phyloP scores from a whole-genome alignment of 2,329 filamentous ascomycete genomes.

The Colletotrichum caudatum region DNA sequence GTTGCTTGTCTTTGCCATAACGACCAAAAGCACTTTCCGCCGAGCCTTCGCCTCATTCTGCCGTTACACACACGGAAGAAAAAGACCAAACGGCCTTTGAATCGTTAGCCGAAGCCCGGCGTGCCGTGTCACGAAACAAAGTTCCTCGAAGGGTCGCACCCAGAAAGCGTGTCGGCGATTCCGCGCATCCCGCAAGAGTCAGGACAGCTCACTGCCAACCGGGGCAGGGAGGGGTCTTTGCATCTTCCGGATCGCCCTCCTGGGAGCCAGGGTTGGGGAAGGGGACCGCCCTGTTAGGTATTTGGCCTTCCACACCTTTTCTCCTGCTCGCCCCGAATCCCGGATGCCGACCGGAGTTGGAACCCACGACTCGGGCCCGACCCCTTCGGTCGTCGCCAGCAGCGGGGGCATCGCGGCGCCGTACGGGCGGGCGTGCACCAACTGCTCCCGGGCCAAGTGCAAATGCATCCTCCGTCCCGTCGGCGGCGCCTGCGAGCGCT shows the following conservation, averaged over 20 bases:
- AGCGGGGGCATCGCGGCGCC: slow-evolving; percentile 47
- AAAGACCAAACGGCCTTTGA: not conserved
- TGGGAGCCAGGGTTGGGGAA: too few relatives aligned
- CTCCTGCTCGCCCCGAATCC: slow-evolving; percentile 3
- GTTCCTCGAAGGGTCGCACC: not conserved
- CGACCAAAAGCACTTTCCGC: not conserved
- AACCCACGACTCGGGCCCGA: slow-evolving; percentile 24
- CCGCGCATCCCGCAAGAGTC: not conserved
- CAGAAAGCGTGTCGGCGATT: slow-evolving; percentile 12
- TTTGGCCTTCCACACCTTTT: not conserved
- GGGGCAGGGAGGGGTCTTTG: not conserved
- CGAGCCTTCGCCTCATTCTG: not conserved
- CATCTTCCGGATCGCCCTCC: slow-evolving; percentile 13
- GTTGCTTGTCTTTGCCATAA: slow-evolving; percentile 6
- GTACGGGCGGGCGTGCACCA: slow-evolving; percentile 57
- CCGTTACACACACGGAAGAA: not conserved
- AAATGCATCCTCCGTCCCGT: slow-evolving; percentile 55
- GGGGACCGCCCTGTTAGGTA: too few relatives aligned
- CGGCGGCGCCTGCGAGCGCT: slow-evolving; percentile 53
- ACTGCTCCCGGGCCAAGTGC: slow-evolving; percentile 59
- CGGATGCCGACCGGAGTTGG: slow-evolving; percentile 33
- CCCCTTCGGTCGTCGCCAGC: slow-evolving; percentile 8
- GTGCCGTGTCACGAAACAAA: not conserved
- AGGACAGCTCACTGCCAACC: slow-evolving; percentile 5
- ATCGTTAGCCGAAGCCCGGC: slow-evolving; percentile 22